These are phyloP conservation scores for Hygrocybe punicea DNA, from an alignment of 768 basidiomycete genomes.

Conservation along the genomic window DNA sequence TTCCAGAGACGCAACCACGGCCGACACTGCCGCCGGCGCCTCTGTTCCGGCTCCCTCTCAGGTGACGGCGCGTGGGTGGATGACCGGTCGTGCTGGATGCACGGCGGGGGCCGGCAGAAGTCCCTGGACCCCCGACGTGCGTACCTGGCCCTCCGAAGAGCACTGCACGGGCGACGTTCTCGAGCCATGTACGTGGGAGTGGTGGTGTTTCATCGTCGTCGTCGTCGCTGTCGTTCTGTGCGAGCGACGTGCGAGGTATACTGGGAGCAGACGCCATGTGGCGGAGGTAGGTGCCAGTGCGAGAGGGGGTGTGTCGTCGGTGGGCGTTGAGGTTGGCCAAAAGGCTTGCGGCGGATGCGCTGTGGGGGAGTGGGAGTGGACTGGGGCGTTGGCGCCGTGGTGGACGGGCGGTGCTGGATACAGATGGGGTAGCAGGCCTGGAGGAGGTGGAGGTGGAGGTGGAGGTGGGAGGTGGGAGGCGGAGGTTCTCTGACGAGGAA, in stretches of 20 bases:
- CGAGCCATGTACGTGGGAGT: constrained; percentile 66
- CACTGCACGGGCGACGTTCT: constrained; percentile 64
- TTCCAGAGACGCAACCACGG: not conserved
- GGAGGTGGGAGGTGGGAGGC: not conserved
- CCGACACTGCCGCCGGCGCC: not conserved
- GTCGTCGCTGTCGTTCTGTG: constrained; percentile 32
- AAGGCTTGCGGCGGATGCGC: constrained; percentile 24
- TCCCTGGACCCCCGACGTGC: constrained; percentile 41
- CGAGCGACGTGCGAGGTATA: constrained; percentile 29
- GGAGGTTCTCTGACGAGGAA: constrained; percentile 23
- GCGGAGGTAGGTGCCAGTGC: constrained; percentile 65
- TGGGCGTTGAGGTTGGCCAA: constrained; percentile 2
- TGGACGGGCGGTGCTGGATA: constrained; percentile 20
- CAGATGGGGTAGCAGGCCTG: no score
- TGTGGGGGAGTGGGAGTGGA: constrained; percentile 16
- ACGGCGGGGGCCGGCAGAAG: not conserved
- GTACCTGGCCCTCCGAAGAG: constrained; percentile 50
- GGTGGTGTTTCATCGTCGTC: constrained; percentile 41
- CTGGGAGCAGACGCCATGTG: constrained; percentile 56
- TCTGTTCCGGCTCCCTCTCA: constrained; percentile 9
- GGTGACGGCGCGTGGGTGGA: constrained; percentile 10
- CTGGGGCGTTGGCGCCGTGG: not conserved
- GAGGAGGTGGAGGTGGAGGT: no score
- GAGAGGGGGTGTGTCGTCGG: constrained; percentile 42
- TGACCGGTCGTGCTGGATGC: not conserved